Evolutionary conservation across 2,329 filamentous ascomycete genomes (phyloP).

Genomic region (Cryphonectria carpinicola): DNA sequence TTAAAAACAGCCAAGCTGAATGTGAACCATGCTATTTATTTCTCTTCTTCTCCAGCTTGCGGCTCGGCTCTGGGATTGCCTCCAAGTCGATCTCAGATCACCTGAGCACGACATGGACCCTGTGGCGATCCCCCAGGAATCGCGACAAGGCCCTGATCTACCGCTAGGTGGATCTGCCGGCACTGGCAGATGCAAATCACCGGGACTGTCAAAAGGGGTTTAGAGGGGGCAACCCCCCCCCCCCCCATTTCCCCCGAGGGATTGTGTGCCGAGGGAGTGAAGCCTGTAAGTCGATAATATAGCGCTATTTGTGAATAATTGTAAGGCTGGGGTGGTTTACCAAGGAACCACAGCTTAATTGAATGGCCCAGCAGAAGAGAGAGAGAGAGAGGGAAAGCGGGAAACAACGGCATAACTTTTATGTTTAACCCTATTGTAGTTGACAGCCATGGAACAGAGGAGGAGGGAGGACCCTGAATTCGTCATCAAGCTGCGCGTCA

Average conservation of each 20-base stretch:
- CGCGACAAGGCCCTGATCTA: neutral
- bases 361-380: neutral
- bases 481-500: conserved; percentile 6
- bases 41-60: neutral
- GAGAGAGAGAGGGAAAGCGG: neutral
- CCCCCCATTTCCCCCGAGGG: neutral
- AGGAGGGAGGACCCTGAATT: neutral
- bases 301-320: neutral
- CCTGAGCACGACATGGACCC: conserved; percentile 6
- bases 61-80: conserved; percentile 1
- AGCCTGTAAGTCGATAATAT: neutral
- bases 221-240: neutral
- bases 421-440: neutral
- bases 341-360: neutral
- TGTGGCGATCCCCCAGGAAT: conserved; percentile 6
- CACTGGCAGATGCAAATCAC: conserved; percentile 7
- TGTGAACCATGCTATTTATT: neutral
- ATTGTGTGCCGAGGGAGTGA: neutral
- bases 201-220: neutral
- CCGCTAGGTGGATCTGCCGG: conserved; percentile 6
- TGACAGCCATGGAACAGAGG: neutral
- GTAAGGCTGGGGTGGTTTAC: neutral
- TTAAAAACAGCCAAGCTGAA: neutral
- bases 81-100: conserved; percentile 6
- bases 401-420: conserved; percentile 3